Evolutionary conservation across 331 rosid genomes (phyloP).

Genomic region (Stylosanthes scabra): DNA sequence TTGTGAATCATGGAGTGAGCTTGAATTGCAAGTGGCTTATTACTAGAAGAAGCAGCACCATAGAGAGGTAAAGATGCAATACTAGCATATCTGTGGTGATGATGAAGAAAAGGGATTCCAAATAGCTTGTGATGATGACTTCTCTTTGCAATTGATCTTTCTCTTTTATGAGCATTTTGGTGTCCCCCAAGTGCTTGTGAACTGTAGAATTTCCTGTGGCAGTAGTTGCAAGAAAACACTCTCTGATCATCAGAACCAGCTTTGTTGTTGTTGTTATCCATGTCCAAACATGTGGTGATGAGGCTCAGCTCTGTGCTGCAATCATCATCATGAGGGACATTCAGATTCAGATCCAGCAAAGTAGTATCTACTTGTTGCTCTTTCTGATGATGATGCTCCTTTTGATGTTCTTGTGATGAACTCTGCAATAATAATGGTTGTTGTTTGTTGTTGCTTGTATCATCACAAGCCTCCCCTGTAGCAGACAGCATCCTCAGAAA

Average conservation of each 20-base stretch:
- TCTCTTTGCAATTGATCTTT: constrained; percentile 79
- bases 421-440: constrained; percentile 46
- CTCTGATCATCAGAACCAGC: constrained; percentile 41
- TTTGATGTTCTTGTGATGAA: constrained; percentile 44
- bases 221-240: constrained; percentile 78
- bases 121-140: no score
- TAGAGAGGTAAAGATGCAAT: constrained; percentile 64
- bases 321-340: constrained; percentile 31
- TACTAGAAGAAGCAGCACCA: no score
- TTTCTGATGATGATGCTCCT: constrained; percentile 48
- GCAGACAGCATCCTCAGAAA: no score
- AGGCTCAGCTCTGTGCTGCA: constrained; percentile 54
- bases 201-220: constrained; percentile 79
- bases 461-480: no score
- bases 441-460: constrained; percentile 38
- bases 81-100: constrained; percentile 38
- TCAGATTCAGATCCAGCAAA: constrained; percentile 52
- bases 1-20: constrained; percentile 67
- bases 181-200: constrained; percentile 95
- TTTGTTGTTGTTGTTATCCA: constrained; percentile 16
- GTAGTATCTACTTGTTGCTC: constrained; percentile 43
- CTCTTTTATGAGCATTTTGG: constrained; percentile 94
- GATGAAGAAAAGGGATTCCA: constrained; percentile 48
- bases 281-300: constrained; percentile 44
- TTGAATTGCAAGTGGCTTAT: constrained; percentile 64